Percentiles rank a stretch among this genome's conserved stretches.
These are phyloP conservation scores for Vinca minor DNA, from an alignment of 257 asterid species.

Conservation along the genomic window DNA sequence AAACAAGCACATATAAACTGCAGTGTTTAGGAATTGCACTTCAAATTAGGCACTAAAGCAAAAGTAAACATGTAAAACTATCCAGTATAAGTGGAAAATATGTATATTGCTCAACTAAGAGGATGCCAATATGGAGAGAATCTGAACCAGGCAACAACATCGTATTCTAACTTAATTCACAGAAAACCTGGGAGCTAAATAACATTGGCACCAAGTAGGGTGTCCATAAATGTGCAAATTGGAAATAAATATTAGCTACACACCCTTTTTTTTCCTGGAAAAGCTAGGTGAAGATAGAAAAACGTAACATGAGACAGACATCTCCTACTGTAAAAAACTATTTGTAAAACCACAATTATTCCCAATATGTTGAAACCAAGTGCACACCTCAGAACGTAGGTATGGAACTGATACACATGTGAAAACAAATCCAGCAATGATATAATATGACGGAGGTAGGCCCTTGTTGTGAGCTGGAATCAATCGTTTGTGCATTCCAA, in stretches of 20 bases:
- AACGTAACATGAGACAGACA: neutral
- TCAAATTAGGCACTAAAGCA: neutral
- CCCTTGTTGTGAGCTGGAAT: constrained; percentile 95
- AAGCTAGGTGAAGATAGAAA: neutral
- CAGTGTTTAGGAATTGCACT: neutral
- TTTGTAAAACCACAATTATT: neutral
- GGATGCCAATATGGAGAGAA: neutral
- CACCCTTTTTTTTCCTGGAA: neutral
- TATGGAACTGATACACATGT: constrained; percentile 85
- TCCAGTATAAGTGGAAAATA: neutral
- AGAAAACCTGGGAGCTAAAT: neutral
- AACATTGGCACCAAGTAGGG: neutral
- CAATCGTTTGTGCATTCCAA: constrained; percentile 58
- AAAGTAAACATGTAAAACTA: neutral
- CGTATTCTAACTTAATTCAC: neutral
- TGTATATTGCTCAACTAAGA: neutral
- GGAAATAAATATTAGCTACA: neutral
- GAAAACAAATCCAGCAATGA: constrained; percentile 84
- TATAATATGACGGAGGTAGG: constrained; percentile 88
- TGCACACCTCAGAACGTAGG: constrained; percentile 84
- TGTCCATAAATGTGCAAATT: neutral
- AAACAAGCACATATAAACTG: too few relatives aligned
- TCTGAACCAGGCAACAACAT: neutral
- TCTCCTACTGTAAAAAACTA: neutral
- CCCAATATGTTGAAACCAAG: neutral